phyloP scores from a whole-genome alignment of 2,329 filamentous ascomycete genomes.

The Geosmithia putterillii region DNA sequence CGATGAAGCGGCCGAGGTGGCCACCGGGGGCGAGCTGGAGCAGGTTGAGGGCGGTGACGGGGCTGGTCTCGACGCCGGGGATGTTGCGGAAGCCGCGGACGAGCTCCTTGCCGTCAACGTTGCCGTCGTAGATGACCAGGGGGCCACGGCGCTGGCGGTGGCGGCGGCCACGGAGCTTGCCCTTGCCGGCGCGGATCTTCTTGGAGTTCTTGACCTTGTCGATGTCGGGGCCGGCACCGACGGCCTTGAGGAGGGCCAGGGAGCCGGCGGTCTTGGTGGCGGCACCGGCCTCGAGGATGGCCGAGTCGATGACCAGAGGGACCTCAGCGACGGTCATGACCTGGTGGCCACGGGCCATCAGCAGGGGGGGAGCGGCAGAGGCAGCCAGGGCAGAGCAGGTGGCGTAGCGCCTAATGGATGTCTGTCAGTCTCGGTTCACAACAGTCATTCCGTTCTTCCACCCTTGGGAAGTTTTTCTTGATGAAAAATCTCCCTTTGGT shows the following conservation, averaged over 20 bases:
- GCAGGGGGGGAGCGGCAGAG: conserved; percentile 86
- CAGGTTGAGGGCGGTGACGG: conserved; percentile 91
- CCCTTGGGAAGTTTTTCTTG: too few species aligned
- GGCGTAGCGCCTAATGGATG: conserved; percentile 67
- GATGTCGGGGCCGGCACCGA: conserved; percentile 82
- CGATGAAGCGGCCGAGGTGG: conserved; percentile 95
- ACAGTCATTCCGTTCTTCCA: too few species aligned
- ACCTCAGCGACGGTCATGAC: conserved; percentile 88
- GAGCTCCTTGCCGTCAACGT: conserved; percentile 89
- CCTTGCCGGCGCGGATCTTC: conserved; percentile 97
- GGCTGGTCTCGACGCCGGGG: conserved; percentile 90
- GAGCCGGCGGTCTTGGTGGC: conserved; percentile 83
- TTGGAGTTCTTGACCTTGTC: conserved; percentile 93
- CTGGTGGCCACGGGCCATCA: conserved; percentile 95
- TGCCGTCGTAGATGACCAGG: conserved; percentile 94
- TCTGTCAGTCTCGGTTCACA: too few species aligned
- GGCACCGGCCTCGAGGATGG: conserved; percentile 68
- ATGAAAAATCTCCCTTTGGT: conserved; percentile 8
- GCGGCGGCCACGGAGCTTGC: conserved; percentile 93
- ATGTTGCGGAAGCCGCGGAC: conserved; percentile 97
- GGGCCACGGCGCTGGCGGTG: conserved; percentile 96
- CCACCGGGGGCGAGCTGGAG: conserved; percentile 98
- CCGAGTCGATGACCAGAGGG: conserved; percentile 88
- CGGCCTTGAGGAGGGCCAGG: conserved; percentile 73
- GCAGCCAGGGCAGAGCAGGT: conserved; percentile 95